Percentiles rank a stretch among this genome's conserved stretches.
These are phyloP conservation scores for Mortierella sp. DNA, from an alignment of 371 early-diverging fungal genomes.

Conservation along the genomic window DNA sequence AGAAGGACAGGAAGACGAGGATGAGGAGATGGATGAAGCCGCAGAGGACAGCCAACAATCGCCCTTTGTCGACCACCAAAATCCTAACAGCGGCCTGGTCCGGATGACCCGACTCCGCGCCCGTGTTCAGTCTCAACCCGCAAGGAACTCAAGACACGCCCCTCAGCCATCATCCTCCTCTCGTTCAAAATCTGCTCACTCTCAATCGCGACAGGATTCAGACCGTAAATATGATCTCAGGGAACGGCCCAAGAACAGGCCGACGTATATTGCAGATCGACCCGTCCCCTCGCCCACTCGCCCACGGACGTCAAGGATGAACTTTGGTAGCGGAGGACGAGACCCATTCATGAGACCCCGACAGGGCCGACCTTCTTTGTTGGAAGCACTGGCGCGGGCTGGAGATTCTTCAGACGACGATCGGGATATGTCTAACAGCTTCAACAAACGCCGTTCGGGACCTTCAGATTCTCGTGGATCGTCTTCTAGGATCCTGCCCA, in stretches of 20 bases:
- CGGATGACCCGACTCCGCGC: slow-evolving; percentile 51
- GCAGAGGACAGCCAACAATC: slow-evolving; percentile 26
- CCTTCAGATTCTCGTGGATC: slow-evolving; percentile 32
- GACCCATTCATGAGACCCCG: slow-evolving; percentile 36
- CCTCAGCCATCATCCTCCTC: slow-evolving; percentile 19
- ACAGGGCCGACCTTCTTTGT: slow-evolving; percentile 31
- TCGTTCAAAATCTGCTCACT: slow-evolving; percentile 26
- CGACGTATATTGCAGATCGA: slow-evolving; percentile 49
- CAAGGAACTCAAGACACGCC: slow-evolving; percentile 20
- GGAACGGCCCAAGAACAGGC: slow-evolving; percentile 55
- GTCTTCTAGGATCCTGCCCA: slow-evolving; percentile 57
- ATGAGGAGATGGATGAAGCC: slow-evolving; percentile 39
- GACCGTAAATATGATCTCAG: slow-evolving; percentile 54
- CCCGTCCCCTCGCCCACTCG: slow-evolving; percentile 44
- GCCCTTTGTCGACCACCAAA: slow-evolving; percentile 19
- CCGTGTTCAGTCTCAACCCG: slow-evolving; percentile 31
- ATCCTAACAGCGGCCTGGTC: slow-evolving; percentile 18
- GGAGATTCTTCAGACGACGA: slow-evolving; percentile 58
- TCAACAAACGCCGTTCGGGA: slow-evolving; percentile 47
- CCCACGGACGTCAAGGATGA: slow-evolving; percentile 36
- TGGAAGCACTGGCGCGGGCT: slow-evolving; percentile 41
- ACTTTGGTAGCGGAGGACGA: slow-evolving; percentile 29
- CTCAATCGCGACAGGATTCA: slow-evolving; percentile 40
- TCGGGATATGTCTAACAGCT: slow-evolving; percentile 29
- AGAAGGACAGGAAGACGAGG: slow-evolving; percentile 26